Conservation (phyloP, 2,329 filamentous ascomycete genomes). For the Daldinia sp. region DNA sequence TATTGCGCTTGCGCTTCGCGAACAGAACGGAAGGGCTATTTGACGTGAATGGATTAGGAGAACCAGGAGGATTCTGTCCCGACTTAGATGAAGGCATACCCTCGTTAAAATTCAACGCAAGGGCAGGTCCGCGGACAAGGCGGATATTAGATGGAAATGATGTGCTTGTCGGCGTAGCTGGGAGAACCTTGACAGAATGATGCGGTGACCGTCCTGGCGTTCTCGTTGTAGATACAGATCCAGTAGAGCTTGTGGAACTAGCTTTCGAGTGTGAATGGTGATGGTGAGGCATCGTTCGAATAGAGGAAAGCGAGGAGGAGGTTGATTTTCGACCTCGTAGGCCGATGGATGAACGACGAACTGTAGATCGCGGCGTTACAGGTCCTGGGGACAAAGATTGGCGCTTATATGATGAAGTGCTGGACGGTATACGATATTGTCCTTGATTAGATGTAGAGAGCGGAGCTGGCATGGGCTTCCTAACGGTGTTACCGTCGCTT, state of each 20-base stretch:
- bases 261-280: slow-evolving; percentile 92
- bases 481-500: slow-evolving; percentile 33
- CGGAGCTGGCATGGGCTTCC: slow-evolving; percentile 42
- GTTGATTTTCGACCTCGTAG: slow-evolving; percentile 94
- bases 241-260: slow-evolving; percentile 87
- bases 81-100: slow-evolving; percentile 57
- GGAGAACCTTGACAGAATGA: slow-evolving; percentile 92
- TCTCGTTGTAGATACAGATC: slow-evolving; percentile 73
- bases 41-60: slow-evolving; percentile 66
- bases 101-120: slow-evolving; percentile 66
- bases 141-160: slow-evolving; percentile 87
- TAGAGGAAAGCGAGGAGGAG: slow-evolving; percentile 91
- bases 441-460: slow-evolving; percentile 46
- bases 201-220: slow-evolving; percentile 80
- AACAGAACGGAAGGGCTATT: slow-evolving; percentile 70
- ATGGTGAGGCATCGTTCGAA: slow-evolving; percentile 86
- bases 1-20: slow-evolving; percentile 79
- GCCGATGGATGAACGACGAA: slow-evolving; percentile 82
- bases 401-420: slow-evolving; percentile 65
- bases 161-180: slow-evolving; percentile 79
- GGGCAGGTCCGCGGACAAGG: slow-evolving; percentile 71
- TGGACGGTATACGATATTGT: slow-evolving; percentile 39
- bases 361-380: slow-evolving; percentile 85
- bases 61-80: slow-evolving; percentile 55
- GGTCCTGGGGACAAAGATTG: slow-evolving; percentile 88